Evolutionary conservation across 2,329 filamentous ascomycete genomes (phyloP).

Genomic region (Rachicladosporium sp.): DNA sequence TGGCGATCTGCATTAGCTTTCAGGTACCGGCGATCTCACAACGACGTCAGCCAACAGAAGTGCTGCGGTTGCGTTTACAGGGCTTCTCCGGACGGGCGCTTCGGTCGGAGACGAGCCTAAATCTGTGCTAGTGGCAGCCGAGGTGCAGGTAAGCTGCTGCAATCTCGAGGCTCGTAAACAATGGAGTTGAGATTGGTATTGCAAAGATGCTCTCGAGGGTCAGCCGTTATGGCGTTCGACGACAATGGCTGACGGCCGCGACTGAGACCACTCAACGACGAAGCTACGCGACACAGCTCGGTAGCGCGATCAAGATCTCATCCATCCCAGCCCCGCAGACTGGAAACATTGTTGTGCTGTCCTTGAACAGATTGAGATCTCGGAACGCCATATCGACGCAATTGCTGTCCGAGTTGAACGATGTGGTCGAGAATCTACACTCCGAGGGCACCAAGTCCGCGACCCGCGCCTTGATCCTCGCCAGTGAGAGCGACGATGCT

Average conservation of each 20-base stretch:
- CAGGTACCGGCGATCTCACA: no score
- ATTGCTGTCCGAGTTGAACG: constrained; percentile 58
- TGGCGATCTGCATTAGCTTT: no score
- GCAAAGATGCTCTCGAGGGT: no score
- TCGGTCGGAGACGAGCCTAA: no score
- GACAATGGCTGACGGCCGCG: constrained; percentile 3
- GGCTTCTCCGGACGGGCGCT: no score
- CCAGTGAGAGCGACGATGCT: constrained; percentile 70
- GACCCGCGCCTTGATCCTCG: constrained; percentile 71
- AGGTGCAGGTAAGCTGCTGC: no score
- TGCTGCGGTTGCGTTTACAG: no score
- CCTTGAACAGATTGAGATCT: constrained; percentile 71
- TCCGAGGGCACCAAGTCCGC: constrained; percentile 40
- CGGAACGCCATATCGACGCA: constrained; percentile 83
- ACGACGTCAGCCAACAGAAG: no score
- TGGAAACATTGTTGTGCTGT: constrained; percentile 77
- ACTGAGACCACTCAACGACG: constrained; percentile 5
- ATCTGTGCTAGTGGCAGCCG: no score
- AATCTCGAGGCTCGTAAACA: no score
- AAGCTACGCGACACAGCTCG: constrained; percentile 10
- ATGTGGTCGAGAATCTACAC: constrained; percentile 61
- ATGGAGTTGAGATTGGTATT: no score
- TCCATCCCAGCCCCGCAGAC: constrained; percentile 65
- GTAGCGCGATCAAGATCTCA: constrained; percentile 48
- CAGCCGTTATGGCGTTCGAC: not conserved